Conservation (phyloP, 352 stramenopile species). For the Globisporangium spiculum region DNA sequence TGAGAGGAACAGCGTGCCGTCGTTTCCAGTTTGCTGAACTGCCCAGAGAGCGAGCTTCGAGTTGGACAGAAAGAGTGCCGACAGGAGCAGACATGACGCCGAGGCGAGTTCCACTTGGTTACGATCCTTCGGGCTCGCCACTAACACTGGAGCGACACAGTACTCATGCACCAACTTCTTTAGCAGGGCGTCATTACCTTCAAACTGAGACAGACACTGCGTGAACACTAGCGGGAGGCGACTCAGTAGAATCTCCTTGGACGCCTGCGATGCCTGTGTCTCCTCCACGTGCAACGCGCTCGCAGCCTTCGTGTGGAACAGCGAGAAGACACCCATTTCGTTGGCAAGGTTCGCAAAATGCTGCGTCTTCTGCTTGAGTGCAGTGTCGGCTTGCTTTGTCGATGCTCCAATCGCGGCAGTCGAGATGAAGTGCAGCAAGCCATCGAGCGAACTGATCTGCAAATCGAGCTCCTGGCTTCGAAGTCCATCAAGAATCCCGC, state of each 20-base stretch:
- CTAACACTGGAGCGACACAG: constrained; percentile 66
- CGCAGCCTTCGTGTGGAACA: constrained; percentile 61
- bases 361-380: constrained; percentile 27
- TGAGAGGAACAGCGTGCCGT: constrained; percentile 51
- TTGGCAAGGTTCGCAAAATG: constrained; percentile 60
- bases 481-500: constrained; percentile 64
- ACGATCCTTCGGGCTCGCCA: constrained; percentile 37
- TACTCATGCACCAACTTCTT: constrained; percentile 67
- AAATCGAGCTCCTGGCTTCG: constrained; percentile 59
- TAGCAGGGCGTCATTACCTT: constrained; percentile 56
- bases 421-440: constrained; percentile 75
- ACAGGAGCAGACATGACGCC: constrained; percentile 68
- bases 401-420: constrained; percentile 26
- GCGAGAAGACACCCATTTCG: constrained; percentile 72
- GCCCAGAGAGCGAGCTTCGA: constrained; percentile 76
- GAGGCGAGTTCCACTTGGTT: constrained; percentile 49
- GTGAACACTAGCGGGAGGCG: constrained; percentile 81
- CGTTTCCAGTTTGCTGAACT: constrained; percentile 62
- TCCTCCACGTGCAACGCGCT: constrained; percentile 38
- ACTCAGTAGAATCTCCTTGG: constrained; percentile 56
- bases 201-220: constrained; percentile 77
- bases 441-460: constrained; percentile 70
- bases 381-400: constrained; percentile 18
- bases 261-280: constrained; percentile 14
- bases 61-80: constrained; percentile 78